Conservation (phyloP, 371 early-diverging fungal genomes). For the Syncephalastrum sp. region DNA sequence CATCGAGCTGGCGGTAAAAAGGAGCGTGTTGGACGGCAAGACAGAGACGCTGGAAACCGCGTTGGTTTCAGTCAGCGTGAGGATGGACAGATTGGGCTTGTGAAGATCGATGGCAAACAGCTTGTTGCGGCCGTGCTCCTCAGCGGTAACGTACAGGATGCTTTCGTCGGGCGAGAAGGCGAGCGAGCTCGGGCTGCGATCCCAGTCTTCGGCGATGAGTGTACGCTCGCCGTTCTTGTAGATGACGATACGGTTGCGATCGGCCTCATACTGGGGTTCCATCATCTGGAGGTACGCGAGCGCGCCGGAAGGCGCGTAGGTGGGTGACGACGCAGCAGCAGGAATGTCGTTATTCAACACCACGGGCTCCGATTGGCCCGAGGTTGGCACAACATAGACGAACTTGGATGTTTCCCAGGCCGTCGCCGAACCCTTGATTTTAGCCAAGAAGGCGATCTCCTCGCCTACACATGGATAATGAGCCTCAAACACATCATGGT, state of each 20-base stretch:
- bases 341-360: conserved; percentile 55
- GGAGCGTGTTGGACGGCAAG: conserved; percentile 34
- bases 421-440: conserved; percentile 57
- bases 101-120: conserved; percentile 51
- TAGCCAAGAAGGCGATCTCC: conserved; percentile 71
- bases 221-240: conserved; percentile 38
- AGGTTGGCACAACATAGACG: conserved; percentile 65
- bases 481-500: not conserved
- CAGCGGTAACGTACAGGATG: conserved; percentile 57
- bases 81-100: conserved; percentile 11
- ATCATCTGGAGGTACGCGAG: conserved; percentile 79
- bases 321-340: conserved; percentile 67
- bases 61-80: conserved; percentile 53
- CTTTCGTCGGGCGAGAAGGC: conserved; percentile 52
- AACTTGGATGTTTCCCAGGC: conserved; percentile 81
- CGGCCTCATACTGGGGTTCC: conserved; percentile 73
- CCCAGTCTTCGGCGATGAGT: conserved; percentile 59
- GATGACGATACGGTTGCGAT: conserved; percentile 69
- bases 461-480: conserved; percentile 29
- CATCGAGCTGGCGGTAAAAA: conserved; percentile 47
- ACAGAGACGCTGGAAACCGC: conserved; percentile 42
- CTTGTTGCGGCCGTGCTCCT: conserved; percentile 61
- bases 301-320: conserved; percentile 61
- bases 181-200: conserved; percentile 61
- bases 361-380: conserved; percentile 41